These are phyloP conservation scores for Onygenales sp. DNA, from an alignment of 2,329 filamentous ascomycete species.

Conservation along the genomic window DNA sequence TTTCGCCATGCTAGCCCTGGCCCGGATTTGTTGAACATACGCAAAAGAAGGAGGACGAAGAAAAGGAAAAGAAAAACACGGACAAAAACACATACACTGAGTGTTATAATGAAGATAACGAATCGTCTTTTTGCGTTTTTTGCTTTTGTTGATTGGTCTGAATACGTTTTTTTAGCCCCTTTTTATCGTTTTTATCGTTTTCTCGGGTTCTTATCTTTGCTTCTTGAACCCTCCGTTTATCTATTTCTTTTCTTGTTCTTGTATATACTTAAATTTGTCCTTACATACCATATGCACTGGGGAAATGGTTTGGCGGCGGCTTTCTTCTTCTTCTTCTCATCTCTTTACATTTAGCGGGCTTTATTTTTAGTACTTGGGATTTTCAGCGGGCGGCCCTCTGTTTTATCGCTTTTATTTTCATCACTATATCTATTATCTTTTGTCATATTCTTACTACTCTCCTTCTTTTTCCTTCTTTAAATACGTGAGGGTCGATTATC, in stretches of 20 bases:
- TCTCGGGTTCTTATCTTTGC: conserved; percentile 10
- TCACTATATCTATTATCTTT: too few species aligned
- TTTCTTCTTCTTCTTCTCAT: not conserved
- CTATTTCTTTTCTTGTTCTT: not conserved
- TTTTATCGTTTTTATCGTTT: conserved; percentile 6
- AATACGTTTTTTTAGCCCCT: not conserved
- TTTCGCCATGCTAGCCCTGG: conserved; percentile 11
- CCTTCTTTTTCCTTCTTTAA: too few species aligned
- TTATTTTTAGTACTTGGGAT: too few species aligned
- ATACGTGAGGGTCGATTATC: too few species aligned
- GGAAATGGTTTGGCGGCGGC: not conserved
- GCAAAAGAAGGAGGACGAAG: not conserved
- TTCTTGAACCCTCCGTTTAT: not conserved
- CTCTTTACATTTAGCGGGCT: too few species aligned
- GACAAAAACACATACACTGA: not conserved
- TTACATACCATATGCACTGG: not conserved
- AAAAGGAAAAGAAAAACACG: not conserved
- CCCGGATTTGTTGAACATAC: too few species aligned
- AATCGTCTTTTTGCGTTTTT: not conserved
- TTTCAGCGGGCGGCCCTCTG: too few species aligned
- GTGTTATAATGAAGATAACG: not conserved
- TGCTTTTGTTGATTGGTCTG: too few species aligned
- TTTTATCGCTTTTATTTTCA: too few species aligned
- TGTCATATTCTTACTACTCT: too few species aligned
- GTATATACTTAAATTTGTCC: not conserved